These are phyloP conservation scores for Apiotrichum mycotoxinovorans DNA, from an alignment of 1,284 basidiomycete genomes.

Conservation along the genomic window DNA sequence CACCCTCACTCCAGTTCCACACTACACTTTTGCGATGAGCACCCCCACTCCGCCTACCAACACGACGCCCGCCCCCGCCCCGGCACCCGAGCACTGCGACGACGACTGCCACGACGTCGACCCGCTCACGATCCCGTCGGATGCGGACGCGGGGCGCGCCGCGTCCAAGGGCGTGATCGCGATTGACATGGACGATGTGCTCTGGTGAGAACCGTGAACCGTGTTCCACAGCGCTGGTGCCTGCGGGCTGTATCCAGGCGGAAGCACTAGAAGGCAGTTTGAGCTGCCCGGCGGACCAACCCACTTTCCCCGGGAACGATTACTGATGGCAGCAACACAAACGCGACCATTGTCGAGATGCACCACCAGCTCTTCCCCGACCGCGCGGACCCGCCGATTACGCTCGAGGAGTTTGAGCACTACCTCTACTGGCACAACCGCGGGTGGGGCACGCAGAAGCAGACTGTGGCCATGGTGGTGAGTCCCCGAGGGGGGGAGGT, in stretches of 20 bases:
- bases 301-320: too few relatives aligned
- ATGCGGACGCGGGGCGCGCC: constrained; percentile 3
- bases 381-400: constrained; percentile 55
- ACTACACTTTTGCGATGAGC: background rate
- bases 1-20: background rate
- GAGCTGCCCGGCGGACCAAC: too few relatives aligned
- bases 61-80: too few relatives aligned
- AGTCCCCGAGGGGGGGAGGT: constrained; percentile 12
- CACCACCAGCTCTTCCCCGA: constrained; percentile 61
- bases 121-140: constrained; percentile 16
- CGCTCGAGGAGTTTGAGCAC: constrained; percentile 61
- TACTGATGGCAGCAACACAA: constrained; percentile 55
- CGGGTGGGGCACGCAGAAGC: constrained; percentile 66
- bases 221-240: too few relatives aligned
- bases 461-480: constrained; percentile 44
- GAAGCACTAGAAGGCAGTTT: too few relatives aligned
- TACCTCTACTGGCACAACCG: constrained; percentile 60
- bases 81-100: background rate
- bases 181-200: constrained; percentile 38
- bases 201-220: constrained; percentile 15
- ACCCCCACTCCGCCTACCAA: background rate
- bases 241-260: too few relatives aligned
- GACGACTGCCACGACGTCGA: constrained; percentile 8
- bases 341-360: constrained; percentile 64
- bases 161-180: constrained; percentile 28